Conservation (phyloP, 805 yeast genomes). For the Soucietia sequanensis region DNA sequence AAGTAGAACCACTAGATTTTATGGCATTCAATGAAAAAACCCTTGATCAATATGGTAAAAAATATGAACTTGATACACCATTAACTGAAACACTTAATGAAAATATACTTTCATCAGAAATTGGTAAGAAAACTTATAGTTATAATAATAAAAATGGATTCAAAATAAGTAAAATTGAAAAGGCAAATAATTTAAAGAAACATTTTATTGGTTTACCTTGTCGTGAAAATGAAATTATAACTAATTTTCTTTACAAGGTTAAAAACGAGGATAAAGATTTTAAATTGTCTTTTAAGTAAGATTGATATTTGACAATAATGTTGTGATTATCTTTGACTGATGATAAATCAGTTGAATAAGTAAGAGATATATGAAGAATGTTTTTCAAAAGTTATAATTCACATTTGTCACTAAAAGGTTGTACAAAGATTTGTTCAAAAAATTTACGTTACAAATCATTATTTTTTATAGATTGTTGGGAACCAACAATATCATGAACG, state of each 20-base stretch:
- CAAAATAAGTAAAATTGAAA: conserved; percentile 56
- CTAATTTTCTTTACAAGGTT: conserved; percentile 85
- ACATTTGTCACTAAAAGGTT: too few species aligned
- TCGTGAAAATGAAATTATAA: conserved; percentile 82
- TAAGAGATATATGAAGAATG: too few species aligned
- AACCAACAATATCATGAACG: too few species aligned
- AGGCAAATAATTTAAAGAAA: conserved; percentile 58
- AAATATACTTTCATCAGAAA: conserved; percentile 61
- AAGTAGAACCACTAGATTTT: conserved; percentile 66
- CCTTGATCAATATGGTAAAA: conserved; percentile 67
- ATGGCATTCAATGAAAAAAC: conserved; percentile 56
- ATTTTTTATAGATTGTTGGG: too few species aligned
- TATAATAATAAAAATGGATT: conserved; percentile 27
- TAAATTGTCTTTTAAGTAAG: conserved; percentile 38
- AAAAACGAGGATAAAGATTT: conserved; percentile 59
- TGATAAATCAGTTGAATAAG: too few species aligned
- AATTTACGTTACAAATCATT: too few species aligned
- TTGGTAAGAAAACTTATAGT: conserved; percentile 68
- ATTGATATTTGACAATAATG: too few species aligned
- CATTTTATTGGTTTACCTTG: conserved; percentile 63
- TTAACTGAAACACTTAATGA: conserved; percentile 69
- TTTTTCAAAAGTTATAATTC: too few species aligned
- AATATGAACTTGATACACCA: conserved; percentile 55
- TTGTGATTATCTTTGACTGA: too few species aligned
- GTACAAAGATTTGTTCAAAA: too few species aligned